Percentiles rank a stretch among this genome's conserved stretches.
Evolutionary conservation across 1,284 basidiomycete species (phyloP).

Genomic region (Ustilago xerochloae): DNA sequence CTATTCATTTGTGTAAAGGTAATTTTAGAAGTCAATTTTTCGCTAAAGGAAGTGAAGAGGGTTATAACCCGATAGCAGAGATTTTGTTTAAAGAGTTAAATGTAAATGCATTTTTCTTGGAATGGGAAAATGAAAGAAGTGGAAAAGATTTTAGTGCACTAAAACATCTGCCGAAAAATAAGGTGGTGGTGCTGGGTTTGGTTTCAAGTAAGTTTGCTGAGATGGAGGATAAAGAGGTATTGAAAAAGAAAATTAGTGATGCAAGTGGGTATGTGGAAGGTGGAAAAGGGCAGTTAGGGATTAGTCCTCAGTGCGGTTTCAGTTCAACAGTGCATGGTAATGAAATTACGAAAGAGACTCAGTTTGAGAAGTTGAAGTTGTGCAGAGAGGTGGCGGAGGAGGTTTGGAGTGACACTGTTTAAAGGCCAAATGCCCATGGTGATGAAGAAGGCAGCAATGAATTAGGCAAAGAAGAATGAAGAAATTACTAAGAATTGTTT

Average conservation of each 20-base stretch:
- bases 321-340: conserved; percentile 72
- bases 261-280: conserved; percentile 74
- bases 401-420: conserved; percentile 42
- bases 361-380: conserved; percentile 73
- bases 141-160: conserved; percentile 72
- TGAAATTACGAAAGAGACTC: conserved; percentile 71
- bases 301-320: conserved; percentile 82
- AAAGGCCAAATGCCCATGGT: background rate
- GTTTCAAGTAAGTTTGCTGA: conserved; percentile 78
- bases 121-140: conserved; percentile 81
- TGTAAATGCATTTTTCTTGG: conserved; percentile 79
- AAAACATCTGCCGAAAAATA: conserved; percentile 75
- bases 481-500: too few relatives aligned
- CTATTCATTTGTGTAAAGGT: conserved; percentile 81
- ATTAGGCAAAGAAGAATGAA: too few relatives aligned
- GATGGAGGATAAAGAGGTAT: conserved; percentile 75
- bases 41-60: conserved; percentile 74
- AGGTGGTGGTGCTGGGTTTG: conserved; percentile 78
- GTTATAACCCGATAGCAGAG: conserved; percentile 79
- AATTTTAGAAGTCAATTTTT: conserved; percentile 74
- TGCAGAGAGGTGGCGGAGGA: conserved; percentile 71
- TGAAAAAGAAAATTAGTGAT: conserved; percentile 75
- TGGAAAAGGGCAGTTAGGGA: conserved; percentile 74
- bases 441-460: background rate
- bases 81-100: conserved; percentile 77